Evolutionary conservation across 352 stramenopile species (phyloP).

Genomic region (Phytophthora ramorum): DNA sequence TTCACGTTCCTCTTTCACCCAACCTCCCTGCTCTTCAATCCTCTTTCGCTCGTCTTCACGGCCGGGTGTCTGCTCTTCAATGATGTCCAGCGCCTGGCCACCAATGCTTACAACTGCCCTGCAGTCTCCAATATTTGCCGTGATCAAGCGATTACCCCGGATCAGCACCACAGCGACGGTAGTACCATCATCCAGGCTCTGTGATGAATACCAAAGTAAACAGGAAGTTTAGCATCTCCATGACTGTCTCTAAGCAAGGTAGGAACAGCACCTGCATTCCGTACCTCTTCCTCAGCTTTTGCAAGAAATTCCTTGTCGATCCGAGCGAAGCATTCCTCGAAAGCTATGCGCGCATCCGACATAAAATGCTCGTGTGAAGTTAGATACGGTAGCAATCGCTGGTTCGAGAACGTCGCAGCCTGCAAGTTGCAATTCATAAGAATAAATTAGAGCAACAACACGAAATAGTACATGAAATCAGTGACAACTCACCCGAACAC

Average conservation of each 20-base stretch:
- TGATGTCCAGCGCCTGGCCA: constrained; percentile 85
- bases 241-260: background rate
- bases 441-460: background rate
- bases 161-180: constrained; percentile 85
- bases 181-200: constrained; percentile 77
- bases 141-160: constrained; percentile 81
- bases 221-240: constrained; percentile 2
- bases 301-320: constrained; percentile 85
- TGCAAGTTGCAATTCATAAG: constrained; percentile 21
- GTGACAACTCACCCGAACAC: constrained; percentile 60
- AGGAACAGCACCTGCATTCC: background rate
- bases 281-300: constrained; percentile 65
- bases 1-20: constrained; percentile 86
- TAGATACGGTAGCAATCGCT: constrained; percentile 73
- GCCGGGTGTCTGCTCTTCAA: constrained; percentile 87
- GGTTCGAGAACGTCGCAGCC: constrained; percentile 81
- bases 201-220: constrained; percentile 2
- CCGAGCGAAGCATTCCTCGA: constrained; percentile 74
- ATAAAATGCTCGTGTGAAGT: constrained; percentile 74
- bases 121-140: constrained; percentile 90
- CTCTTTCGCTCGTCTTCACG: constrained; percentile 72
- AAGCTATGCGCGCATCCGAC: constrained; percentile 64
- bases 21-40: constrained; percentile 78
- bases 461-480: constrained; percentile 5
- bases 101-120: constrained; percentile 85